Evolutionary conservation across 208 protist species (phyloP), one percentile per base, ranked within the genome.

Genomic region (Phytomonas francai): DNA sequence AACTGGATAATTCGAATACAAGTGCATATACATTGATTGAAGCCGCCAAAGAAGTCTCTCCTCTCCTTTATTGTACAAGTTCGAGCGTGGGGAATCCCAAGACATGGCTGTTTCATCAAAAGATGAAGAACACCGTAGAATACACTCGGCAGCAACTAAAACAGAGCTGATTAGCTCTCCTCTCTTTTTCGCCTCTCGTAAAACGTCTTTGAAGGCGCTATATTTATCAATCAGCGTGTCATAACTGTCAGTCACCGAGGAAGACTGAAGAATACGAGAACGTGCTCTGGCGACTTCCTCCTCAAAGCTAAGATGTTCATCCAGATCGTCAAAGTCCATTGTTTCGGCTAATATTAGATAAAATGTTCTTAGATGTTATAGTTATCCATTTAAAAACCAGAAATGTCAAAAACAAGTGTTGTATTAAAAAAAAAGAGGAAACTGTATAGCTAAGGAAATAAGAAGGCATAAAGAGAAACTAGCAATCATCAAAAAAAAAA

Each of bases 1-100:
- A 28, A 71, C 57, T 27, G 67, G 67, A 22, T 58, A 63, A 22
- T 42, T 54, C 16, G 25, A 36, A 60, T 71, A 71, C 19, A 71
- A n/a, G 8, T 36, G 22, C 45, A 32, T 19, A 59, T 63, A 71
- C 67, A 71, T 25, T 5, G 16, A 33, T 0, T 45, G 11, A 34
- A 63, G 25, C 11, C 32, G 11, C 25, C 25, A 3, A 49, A 71
- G 42, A 34, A 51, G 57, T 27, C 22, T 36, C 67, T 32, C 19
- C 30, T 71, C 67, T 7, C 25, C 45, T 25, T 54, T 22, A 25
- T 6, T 54, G 16, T 19, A 54, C 8, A 54, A 3, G 25, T 54
- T 7, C 19, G 6, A 54, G 3, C 8, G 16, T 25, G 22, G 22
- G 45, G 45, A 54, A 54, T 12, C 16, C 19, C 16, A 4, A 54